Percentiles rank a stretch among this genome's conserved stretches.
These are phyloP conservation scores for Leptosphaerulina australis DNA, from an alignment of 2,329 filamentous ascomycete species.

Conservation along the genomic window DNA sequence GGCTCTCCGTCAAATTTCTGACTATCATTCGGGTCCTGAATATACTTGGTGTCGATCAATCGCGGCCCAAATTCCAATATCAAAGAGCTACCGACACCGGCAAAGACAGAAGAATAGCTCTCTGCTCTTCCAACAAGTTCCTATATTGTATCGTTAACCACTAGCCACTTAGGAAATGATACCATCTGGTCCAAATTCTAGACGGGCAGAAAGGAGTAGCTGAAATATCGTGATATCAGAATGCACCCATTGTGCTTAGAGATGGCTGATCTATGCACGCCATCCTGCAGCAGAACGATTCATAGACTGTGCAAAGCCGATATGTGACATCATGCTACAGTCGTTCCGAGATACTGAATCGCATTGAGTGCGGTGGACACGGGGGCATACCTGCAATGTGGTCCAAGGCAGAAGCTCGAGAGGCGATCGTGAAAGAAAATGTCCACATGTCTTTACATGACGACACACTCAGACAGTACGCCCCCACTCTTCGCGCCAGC, in stretches of 20 bases:
- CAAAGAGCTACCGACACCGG: conserved; percentile 65
- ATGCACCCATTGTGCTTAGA: neutral
- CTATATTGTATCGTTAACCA: conserved; percentile 50
- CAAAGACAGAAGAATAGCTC: conserved; percentile 69
- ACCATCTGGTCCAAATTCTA: conserved; percentile 62
- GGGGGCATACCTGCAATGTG: neutral
- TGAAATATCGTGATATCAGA: conserved; percentile 19
- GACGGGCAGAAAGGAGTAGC: conserved; percentile 57
- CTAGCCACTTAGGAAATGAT: conserved; percentile 58
- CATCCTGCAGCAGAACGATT: neutral
- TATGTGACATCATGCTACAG: neutral
- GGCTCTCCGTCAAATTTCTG: conserved; percentile 15
- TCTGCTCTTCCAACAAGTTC: conserved; percentile 64
- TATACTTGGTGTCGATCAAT: conserved; percentile 57
- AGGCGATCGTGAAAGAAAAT: neutral
- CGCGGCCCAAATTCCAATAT: conserved; percentile 68
- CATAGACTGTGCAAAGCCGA: neutral
- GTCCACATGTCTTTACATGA: conserved; percentile 18
- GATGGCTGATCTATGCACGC: neutral
- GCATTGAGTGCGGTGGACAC: neutral
- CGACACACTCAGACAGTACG: conserved; percentile 27
- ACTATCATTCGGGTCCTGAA: conserved; percentile 32
- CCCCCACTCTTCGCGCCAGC: conserved; percentile 57
- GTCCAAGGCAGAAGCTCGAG: neutral
- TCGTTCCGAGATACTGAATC: too few relatives aligned